Percentiles rank a stretch among this genome's conserved stretches.
Evolutionary conservation across 1,139 yeast genomes (phyloP).

Genomic region (Geotrichum europaeum): DNA sequence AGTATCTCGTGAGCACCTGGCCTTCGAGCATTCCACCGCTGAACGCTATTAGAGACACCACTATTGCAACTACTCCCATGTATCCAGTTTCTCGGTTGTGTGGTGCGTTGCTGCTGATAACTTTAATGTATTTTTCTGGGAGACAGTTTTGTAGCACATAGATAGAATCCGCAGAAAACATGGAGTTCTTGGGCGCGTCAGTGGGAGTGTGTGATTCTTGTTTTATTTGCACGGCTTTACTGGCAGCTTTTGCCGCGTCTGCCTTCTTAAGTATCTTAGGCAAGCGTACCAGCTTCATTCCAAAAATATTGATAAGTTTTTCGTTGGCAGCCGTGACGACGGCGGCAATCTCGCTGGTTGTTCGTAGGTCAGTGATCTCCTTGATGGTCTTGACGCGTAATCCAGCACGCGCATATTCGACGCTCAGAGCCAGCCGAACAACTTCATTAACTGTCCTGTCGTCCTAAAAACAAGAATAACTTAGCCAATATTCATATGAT

Average conservation of each 20-base stretch:
- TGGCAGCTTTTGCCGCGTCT: background rate
- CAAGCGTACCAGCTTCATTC: conserved; percentile 8
- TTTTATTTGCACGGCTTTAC: background rate
- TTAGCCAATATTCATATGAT: background rate
- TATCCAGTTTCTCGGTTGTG: conserved; percentile 11
- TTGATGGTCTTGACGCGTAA: conserved; percentile 6
- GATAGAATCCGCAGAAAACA: conserved; percentile 6
- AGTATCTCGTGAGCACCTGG: conserved; percentile 7
- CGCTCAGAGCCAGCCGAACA: conserved; percentile 14
- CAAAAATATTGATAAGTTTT: conserved; percentile 2
- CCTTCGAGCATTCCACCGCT: conserved; percentile 12
- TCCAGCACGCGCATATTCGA: conserved; percentile 10
- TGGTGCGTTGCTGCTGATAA: background rate
- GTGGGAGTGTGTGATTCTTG: background rate
- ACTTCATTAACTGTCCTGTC: conserved; percentile 3
- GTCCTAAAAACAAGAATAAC: background rate
- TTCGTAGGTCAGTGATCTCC: conserved; percentile 4
- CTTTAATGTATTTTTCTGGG: conserved; percentile 6
- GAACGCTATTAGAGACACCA: conserved; percentile 12
- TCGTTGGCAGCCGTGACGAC: conserved; percentile 6
- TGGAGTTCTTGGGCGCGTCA: background rate
- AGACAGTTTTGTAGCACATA: conserved; percentile 8
- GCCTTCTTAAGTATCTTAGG: conserved; percentile 6
- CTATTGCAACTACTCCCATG: conserved; percentile 12
- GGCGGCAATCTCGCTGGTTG: background rate